Conservation (phyloP, 352 stramenopile species). For the Plasmopara halstedii region DNA sequence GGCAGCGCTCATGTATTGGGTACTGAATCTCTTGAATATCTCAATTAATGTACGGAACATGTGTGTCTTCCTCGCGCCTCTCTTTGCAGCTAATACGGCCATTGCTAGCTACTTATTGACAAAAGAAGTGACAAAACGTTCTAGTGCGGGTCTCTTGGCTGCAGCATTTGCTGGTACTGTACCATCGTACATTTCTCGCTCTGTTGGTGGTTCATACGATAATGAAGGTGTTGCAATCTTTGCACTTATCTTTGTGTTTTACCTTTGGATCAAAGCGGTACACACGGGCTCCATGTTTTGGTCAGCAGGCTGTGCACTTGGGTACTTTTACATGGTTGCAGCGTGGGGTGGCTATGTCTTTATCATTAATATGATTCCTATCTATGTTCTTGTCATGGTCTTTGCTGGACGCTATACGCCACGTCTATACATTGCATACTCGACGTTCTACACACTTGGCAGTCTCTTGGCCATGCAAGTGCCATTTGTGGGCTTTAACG, state of each 20-base stretch:
- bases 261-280: constrained; percentile 93
- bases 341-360: constrained; percentile 98
- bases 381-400: constrained; percentile 93
- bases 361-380: constrained; percentile 98
- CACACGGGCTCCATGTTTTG: constrained; percentile 87
- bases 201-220: constrained; percentile 96
- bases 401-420: constrained; percentile 90
- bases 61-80: constrained; percentile 86
- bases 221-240: constrained; percentile 98
- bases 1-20: constrained; percentile 83
- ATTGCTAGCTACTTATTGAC: constrained; percentile 88
- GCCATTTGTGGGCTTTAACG: constrained; percentile 96
- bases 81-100: constrained; percentile 86
- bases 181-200: constrained; percentile 95
- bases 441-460: constrained; percentile 94
- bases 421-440: constrained; percentile 96
- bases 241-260: constrained; percentile 97
- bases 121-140: constrained; percentile 84
- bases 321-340: constrained; percentile 97
- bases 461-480: constrained; percentile 96
- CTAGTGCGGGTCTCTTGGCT: constrained; percentile 83
- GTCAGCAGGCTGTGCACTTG: constrained; percentile 73
- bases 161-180: constrained; percentile 95
- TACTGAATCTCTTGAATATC: constrained; percentile 87
- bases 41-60: constrained; percentile 90